Conservation (phyloP, 2,329 filamentous ascomycete species). For the Sordariomycetes sp. region DNA sequence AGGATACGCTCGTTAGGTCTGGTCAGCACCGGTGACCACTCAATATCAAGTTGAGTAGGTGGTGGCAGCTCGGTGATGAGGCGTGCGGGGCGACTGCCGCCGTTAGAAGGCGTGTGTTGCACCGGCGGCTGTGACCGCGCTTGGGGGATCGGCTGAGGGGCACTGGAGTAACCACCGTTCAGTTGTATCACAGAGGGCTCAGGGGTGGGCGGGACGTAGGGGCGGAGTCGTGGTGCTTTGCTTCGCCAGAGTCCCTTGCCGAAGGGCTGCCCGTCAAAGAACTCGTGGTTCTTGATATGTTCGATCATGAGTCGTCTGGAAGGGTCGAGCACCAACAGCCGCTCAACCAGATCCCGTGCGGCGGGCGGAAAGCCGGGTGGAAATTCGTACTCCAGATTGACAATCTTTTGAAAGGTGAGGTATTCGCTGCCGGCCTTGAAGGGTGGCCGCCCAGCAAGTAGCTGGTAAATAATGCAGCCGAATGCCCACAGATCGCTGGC, state of each 20-base stretch:
- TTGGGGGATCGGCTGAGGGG: conserved; percentile 16
- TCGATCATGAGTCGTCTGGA: conserved; percentile 78
- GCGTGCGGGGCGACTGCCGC: conserved; percentile 54
- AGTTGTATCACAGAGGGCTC: conserved; percentile 69
- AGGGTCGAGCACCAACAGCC: conserved; percentile 83
- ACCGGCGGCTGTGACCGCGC: conserved; percentile 22
- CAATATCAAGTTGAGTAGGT: conserved; percentile 93
- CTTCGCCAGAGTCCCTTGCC: conserved; percentile 80
- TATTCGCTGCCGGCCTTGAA: conserved; percentile 97
- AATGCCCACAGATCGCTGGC: conserved; percentile 97
- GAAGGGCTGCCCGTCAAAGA: conserved; percentile 82
- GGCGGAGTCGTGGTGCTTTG: conserved; percentile 78
- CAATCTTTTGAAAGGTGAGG: conserved; percentile 96
- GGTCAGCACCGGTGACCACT: conserved; percentile 94
- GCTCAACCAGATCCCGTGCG: conserved; percentile 82
- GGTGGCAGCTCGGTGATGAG: conserved; percentile 93
- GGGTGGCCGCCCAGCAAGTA: conserved; percentile 88
- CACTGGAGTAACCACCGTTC: conserved; percentile 38
- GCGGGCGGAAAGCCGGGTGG: conserved; percentile 78
- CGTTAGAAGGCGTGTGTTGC: conserved; percentile 30
- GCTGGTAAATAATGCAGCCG: conserved; percentile 94
- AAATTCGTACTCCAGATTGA: conserved; percentile 88
- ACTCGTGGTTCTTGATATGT: conserved; percentile 93
- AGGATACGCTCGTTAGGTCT: conserved; percentile 87
- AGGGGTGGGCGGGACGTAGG: conserved; percentile 68